Evolutionary conservation across 306 rosid genomes (phyloP).

Genomic region (Astragalus glycyphyllos): DNA sequence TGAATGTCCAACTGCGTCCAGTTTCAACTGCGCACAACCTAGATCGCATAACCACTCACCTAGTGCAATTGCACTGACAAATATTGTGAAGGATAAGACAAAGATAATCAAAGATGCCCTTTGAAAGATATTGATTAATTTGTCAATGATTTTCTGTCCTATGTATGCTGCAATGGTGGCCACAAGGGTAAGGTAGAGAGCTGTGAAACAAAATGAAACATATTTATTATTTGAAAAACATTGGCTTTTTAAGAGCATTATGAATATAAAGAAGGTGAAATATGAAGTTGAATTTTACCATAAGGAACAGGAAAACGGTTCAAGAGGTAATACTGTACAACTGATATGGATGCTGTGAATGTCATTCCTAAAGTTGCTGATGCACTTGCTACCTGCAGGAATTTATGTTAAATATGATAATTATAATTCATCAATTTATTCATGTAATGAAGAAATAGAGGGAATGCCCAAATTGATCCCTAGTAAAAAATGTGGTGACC

Average conservation of each 20-base stretch:
- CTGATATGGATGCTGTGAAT: conserved; percentile 85
- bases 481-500: too few species aligned
- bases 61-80: conserved; percentile 42
- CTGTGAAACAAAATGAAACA: conserved; percentile 48
- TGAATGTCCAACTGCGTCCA: too few species aligned
- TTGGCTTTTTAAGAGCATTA: not conserved
- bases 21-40: too few species aligned
- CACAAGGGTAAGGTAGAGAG: conserved; percentile 64
- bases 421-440: too few species aligned
- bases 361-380: conserved; percentile 87
- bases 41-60: conserved; percentile 41
- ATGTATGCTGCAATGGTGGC: conserved; percentile 64
- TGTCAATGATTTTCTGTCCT: conserved; percentile 73
- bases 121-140: conserved; percentile 56
- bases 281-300: conserved; percentile 50
- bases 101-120: conserved; percentile 82
- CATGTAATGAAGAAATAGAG: too few species aligned
- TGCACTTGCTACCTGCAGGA: conserved; percentile 79
- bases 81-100: conserved; percentile 33
- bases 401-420: too few species aligned
- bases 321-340: conserved; percentile 76
- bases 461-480: too few species aligned
- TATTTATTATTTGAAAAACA: not conserved
- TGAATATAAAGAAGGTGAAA: not conserved
- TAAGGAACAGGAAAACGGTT: conserved; percentile 85